Conservation (phyloP, 2,329 filamentous ascomycete species). For the Hypocreales sp. region DNA sequence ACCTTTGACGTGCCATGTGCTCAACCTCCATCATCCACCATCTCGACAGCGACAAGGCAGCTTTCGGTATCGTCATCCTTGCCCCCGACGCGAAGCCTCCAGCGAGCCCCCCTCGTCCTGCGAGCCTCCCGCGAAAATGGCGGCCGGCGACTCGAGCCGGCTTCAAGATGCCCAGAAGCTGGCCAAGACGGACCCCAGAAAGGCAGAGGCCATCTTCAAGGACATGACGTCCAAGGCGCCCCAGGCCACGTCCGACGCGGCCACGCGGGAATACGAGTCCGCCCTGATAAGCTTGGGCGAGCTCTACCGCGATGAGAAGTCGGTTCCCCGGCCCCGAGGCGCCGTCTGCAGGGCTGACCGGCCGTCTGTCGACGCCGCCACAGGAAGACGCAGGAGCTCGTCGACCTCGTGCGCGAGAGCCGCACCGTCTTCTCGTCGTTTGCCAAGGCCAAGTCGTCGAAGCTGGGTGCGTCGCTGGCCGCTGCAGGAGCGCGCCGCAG, state of each 20-base stretch:
- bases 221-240: constrained; percentile 77
- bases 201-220: constrained; percentile 80
- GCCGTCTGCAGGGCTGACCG: no score
- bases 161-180: constrained; percentile 83
- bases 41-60: neutral
- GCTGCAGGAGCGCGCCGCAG: no score
- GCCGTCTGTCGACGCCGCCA: constrained; percentile 4
- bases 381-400: constrained; percentile 70
- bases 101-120: no score
- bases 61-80: no score
- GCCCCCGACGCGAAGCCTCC: no score
- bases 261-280: constrained; percentile 80
- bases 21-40: neutral
- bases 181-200: constrained; percentile 61
- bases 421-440: constrained; percentile 87
- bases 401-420: constrained; percentile 79
- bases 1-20: constrained; percentile 10
- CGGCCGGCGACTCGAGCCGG: constrained; percentile 43
- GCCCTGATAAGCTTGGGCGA: constrained; percentile 80
- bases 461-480: constrained; percentile 77
- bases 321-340: no score
- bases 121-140: constrained; percentile 27
- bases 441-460: constrained; percentile 96
- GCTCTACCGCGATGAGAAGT: constrained; percentile 82
- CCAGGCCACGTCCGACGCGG: constrained; percentile 66